Percentiles rank a stretch among this genome's conserved stretches.
Conservation (phyloP, 169 alveolate genomes). For the Plasmodium ovale region DNA sequence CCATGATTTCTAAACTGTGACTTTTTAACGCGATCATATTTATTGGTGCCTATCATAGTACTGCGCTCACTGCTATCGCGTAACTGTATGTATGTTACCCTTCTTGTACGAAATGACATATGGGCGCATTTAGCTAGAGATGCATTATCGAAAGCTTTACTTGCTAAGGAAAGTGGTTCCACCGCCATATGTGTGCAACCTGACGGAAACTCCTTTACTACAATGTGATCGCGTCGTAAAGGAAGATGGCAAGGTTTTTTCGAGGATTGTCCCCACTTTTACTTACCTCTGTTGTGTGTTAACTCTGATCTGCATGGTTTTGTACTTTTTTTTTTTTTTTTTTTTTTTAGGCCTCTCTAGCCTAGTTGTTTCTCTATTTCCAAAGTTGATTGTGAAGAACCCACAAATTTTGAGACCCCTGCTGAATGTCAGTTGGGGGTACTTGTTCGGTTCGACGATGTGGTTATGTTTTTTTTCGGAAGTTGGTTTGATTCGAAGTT, state of each 20-base stretch:
- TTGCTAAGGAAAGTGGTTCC: too few relatives aligned
- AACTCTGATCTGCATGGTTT: not conserved
- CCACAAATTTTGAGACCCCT: slow-evolving; percentile 80
- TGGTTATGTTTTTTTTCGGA: slow-evolving; percentile 78
- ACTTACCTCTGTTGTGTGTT: not conserved
- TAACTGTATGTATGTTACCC: too few relatives aligned
- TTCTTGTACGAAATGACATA: too few relatives aligned
- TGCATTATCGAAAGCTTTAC: too few relatives aligned
- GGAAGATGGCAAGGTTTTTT: not conserved
- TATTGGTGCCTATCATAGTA: too few relatives aligned
- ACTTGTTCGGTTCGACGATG: slow-evolving; percentile 82
- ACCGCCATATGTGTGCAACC: not conserved
- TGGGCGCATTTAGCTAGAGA: too few relatives aligned
- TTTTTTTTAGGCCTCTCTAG: slow-evolving; percentile 33
- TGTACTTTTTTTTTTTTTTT: not conserved
- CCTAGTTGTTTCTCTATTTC: slow-evolving; percentile 74
- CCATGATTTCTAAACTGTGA: not conserved
- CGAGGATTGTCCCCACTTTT: not conserved
- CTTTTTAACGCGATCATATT: too few relatives aligned
- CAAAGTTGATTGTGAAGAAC: slow-evolving; percentile 53
- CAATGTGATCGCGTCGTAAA: not conserved
- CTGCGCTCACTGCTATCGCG: too few relatives aligned
- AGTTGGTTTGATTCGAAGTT: slow-evolving; percentile 44
- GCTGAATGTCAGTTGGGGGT: slow-evolving; percentile 85
- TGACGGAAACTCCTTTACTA: not conserved